Conservation (phyloP, 1,284 basidiomycete species). For the Ceratobasidium sp. region DNA sequence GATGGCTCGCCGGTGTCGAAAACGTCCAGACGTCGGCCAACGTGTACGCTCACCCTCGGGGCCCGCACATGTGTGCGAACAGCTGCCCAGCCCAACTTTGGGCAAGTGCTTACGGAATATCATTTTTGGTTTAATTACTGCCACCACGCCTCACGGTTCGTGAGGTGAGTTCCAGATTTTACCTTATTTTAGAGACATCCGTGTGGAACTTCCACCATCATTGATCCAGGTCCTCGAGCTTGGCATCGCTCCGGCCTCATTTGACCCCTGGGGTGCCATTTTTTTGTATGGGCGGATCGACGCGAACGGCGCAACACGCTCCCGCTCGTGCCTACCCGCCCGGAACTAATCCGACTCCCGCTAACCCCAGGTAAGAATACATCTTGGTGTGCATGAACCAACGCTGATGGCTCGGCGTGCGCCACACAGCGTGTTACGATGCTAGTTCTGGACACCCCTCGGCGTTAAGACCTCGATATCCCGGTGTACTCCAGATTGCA, state of each 20-base stretch:
- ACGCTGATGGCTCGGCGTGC: background rate
- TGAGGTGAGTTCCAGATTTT: background rate
- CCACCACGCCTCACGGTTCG: background rate
- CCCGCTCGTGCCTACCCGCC: background rate
- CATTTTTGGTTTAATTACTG: background rate
- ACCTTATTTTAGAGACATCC: background rate
- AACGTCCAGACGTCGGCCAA: too few relatives aligned
- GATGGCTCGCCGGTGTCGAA: too few relatives aligned
- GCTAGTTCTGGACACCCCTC: too few relatives aligned
- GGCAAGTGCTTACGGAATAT: background rate
- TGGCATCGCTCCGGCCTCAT: background rate
- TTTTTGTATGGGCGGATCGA: background rate
- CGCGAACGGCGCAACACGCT: too few relatives aligned
- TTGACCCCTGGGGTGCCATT: background rate
- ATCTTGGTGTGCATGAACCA: background rate
- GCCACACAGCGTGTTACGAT: background rate
- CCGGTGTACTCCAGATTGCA: too few relatives aligned
- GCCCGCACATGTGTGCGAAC: background rate
- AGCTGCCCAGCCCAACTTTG: background rate
- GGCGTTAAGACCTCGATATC: too few relatives aligned
- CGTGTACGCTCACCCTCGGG: background rate
- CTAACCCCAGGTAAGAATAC: background rate
- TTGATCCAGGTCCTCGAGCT: background rate
- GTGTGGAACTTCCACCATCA: background rate
- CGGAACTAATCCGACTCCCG: background rate